Percentiles rank a stretch among this genome's conserved stretches.
These are phyloP conservation scores for Datisca glomerata DNA, from an alignment of 306 rosid genomes.

Conservation along the genomic window DNA sequence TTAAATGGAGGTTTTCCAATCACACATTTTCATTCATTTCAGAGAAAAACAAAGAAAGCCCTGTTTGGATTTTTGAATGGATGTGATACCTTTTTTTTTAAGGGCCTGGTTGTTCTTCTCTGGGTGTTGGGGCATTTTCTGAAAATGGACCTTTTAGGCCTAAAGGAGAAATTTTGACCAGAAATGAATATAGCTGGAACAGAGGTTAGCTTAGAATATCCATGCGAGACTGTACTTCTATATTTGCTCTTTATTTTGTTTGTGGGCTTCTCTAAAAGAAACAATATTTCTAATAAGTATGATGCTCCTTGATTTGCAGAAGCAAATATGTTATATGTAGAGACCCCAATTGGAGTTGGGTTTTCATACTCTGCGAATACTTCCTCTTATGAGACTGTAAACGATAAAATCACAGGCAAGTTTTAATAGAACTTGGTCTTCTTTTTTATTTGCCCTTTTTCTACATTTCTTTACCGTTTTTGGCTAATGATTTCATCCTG, in stretches of 20 bases:
- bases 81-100: not conserved
- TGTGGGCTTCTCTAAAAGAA: not conserved
- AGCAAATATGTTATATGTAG: constrained; percentile 51
- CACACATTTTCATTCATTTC: not conserved
- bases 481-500: not conserved
- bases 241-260: not conserved
- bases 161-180: constrained; percentile 23
- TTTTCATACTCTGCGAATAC: constrained; percentile 39
- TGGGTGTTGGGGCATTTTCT: constrained; percentile 53
- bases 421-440: not conserved
- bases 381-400: constrained; percentile 32
- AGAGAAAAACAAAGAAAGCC: no score
- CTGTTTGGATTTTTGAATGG: no score
- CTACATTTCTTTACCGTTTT: not conserved
- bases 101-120: constrained; percentile 63
- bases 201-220: constrained; percentile 31
- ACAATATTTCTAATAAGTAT: not conserved
- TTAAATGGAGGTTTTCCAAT: constrained; percentile 36
- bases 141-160: constrained; percentile 57
- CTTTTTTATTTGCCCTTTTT: not conserved
- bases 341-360: constrained; percentile 49
- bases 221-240: not conserved
- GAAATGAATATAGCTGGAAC: constrained; percentile 44
- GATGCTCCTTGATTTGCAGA: constrained; percentile 17
- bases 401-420: constrained; percentile 39